Conservation (phyloP, 441 rosid genomes). For the Adansonia grandidieri region DNA sequence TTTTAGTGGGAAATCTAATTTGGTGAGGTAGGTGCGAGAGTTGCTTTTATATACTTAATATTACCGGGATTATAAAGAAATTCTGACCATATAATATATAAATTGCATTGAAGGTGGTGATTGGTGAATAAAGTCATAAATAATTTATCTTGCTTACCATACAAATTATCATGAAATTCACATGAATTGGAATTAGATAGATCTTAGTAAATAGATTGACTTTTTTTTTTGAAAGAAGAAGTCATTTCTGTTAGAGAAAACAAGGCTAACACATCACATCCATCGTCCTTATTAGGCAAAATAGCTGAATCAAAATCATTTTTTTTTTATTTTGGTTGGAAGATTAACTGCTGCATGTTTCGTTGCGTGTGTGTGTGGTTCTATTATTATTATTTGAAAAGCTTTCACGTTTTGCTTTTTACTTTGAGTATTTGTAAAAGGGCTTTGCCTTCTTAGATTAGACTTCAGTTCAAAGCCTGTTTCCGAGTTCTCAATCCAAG, state of each 20-base stretch:
- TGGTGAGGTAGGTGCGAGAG: neutral
- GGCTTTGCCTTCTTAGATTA: neutral
- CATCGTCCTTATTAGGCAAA: neutral
- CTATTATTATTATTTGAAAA: no score
- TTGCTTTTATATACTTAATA: no score
- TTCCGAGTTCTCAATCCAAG: neutral
- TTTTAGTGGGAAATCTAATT: neutral
- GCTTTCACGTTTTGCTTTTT: no score
- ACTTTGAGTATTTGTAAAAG: neutral
- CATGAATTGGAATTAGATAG: neutral
- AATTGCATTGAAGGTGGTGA: neutral
- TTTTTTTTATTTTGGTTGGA: neutral
- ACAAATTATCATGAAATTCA: neutral
- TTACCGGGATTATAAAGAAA: neutral
- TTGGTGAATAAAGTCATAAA: neutral
- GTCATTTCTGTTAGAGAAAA: neutral
- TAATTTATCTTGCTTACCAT: neutral
- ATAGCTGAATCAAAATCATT: neutral
- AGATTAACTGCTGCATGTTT: no score
- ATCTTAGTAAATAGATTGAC: neutral
- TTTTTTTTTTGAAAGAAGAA: neutral
- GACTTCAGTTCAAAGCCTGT: neutral
- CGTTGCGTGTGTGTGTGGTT: no score
- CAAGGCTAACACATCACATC: neutral
- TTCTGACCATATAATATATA: neutral